Base-by-base conservation (phyloP, 163 green algal genomes). In the Scenedesmus sp. region DNA sequence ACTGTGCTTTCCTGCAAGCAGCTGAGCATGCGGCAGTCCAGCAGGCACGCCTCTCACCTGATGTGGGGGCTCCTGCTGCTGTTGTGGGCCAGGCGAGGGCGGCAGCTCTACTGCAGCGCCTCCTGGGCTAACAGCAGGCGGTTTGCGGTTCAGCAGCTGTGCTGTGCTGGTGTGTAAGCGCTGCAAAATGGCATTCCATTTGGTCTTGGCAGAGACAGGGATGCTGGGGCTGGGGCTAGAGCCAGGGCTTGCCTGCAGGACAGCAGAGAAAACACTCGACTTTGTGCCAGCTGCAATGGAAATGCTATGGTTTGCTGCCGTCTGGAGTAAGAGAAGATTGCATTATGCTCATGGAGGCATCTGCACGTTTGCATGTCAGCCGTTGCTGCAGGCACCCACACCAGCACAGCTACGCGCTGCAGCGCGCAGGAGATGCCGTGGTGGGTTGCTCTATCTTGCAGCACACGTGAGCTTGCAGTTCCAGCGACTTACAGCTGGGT, bases 171-270 rank as follows among this genome's bases (percentile, higher is more conserved):
- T 76, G 26, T 76, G 65, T 7, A 76, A 18, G 30, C 65, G 65
- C 65, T 76, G 65, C 65, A 76, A 30, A 7, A 76, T 76, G 30
- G 65, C 65, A 76, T 76, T 76, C 65, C 65, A 76, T 40, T 76
- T 76, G 65, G 65, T 76, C 9, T 76, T 76, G 26, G 65, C 65
- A 22, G 65, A 40, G 16, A 16, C 3, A 40, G 65, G 30, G 65
- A 30, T 40, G 65, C 65, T 76, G 65, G 65, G 65, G 30, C 65
- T 18, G 9, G 65, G 65, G 65, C 65, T 40, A 18, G 65, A 30
- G 6, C 65, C 65, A 40, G 65, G 65, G 26, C 30, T 76, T 40
- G 65, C 30, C 65, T 76, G 65, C 65, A 76, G 65, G 65, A 76
- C 30, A 37, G 65, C 65, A 40, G 65, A 10, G 20, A 40, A 20